phyloP scores from a whole-genome alignment of 306 rosid genomes.

The Pueraria montana region DNA sequence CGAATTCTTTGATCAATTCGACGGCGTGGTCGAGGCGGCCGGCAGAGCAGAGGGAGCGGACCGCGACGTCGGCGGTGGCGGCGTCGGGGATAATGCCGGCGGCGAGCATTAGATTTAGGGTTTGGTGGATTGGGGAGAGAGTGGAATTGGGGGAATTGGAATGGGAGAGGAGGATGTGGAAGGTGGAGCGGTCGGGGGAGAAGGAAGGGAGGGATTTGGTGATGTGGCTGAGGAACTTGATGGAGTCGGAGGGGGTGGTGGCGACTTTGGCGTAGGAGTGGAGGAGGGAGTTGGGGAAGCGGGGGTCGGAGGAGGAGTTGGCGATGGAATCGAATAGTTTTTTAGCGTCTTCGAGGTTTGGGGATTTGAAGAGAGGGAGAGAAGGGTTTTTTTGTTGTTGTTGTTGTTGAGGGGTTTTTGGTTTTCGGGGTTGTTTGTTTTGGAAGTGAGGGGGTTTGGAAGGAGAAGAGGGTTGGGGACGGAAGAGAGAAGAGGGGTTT shows the following conservation, averaged over 20 bases:
- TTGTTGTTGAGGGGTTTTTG: constrained; percentile 10
- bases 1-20: constrained; percentile 62
- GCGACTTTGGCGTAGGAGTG: constrained; percentile 78
- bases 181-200: constrained; percentile 79
- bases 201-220: constrained; percentile 62
- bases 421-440: constrained; percentile 45
- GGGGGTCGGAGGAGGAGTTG: constrained; percentile 50
- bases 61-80: constrained; percentile 70
- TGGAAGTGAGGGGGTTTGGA: constrained; percentile 39
- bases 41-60: constrained; percentile 69
- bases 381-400: not conserved
- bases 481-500: constrained; percentile 54
- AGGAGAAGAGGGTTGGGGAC: too few relatives aligned
- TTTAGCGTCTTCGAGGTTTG: constrained; percentile 75
- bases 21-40: constrained; percentile 70
- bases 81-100: constrained; percentile 68
- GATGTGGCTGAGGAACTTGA: constrained; percentile 80
- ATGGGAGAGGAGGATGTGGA: constrained; percentile 70
- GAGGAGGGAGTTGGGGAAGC: constrained; percentile 70
- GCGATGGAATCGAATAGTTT: constrained; percentile 62
- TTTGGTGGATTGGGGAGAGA: constrained; percentile 68
- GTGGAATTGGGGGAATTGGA: constrained; percentile 54
- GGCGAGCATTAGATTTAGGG: constrained; percentile 77
- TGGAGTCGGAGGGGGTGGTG: constrained; percentile 63
- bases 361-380: constrained; percentile 62